Conservation (phyloP, 2,329 filamentous ascomycete species). For the Beauveria brongniartii region DNA sequence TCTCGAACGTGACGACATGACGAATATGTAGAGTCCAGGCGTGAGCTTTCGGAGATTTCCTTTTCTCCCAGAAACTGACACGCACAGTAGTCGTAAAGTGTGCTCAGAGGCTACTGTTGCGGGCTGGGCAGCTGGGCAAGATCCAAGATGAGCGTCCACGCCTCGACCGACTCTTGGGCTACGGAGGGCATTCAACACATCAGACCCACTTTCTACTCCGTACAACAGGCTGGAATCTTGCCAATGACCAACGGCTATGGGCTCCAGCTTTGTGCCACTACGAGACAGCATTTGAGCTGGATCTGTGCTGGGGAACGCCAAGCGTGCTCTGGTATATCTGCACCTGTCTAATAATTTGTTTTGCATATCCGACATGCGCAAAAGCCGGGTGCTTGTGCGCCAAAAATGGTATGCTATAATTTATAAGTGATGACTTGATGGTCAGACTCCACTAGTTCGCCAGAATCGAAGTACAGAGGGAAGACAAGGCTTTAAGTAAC, state of each 20-base stretch:
- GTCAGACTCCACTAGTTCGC: background rate
- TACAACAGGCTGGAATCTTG: background rate
- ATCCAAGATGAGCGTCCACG: background rate
- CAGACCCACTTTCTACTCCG: slow-evolving; percentile 3
- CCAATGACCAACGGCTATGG: background rate
- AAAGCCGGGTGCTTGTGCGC: background rate
- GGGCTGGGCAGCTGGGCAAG: background rate
- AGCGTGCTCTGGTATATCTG: no score
- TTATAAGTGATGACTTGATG: background rate
- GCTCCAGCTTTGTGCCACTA: background rate
- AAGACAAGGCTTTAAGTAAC: background rate
- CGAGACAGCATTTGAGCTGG: background rate
- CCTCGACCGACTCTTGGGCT: background rate
- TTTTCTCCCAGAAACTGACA: background rate
- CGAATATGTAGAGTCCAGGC: background rate
- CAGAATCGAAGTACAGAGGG: background rate
- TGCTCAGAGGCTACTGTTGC: background rate
- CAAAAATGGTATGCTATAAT: background rate
- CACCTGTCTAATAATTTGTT: no score
- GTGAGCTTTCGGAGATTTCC: background rate
- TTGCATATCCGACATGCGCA: no score
- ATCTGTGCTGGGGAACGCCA: no score
- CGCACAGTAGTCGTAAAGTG: background rate
- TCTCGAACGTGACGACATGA: background rate
- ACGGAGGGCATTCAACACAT: background rate